These are phyloP conservation scores for Alternaria sp. DNA, from an alignment of 2,329 filamentous ascomycete species.

Conservation along the genomic window DNA sequence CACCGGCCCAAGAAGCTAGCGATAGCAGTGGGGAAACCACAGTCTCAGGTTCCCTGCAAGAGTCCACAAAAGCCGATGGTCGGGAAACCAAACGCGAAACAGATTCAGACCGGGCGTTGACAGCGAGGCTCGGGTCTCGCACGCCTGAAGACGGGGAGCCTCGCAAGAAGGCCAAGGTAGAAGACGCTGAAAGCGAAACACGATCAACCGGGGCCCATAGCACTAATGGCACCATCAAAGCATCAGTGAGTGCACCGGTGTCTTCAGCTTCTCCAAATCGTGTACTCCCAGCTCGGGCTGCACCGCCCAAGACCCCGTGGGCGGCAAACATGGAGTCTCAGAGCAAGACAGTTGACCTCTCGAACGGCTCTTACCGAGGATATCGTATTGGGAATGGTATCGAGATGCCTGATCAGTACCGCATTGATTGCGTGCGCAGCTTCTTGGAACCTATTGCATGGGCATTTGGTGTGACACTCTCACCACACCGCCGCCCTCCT, in stretches of 20 bases:
- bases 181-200: constrained; percentile 31
- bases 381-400: constrained; percentile 65
- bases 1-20: constrained; percentile 31
- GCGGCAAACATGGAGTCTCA: constrained; percentile 28
- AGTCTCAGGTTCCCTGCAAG: constrained; percentile 4
- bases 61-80: constrained; percentile 6
- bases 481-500: constrained; percentile 57
- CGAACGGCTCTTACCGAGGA: constrained; percentile 62
- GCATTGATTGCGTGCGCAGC: constrained; percentile 63
- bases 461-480: constrained; percentile 65
- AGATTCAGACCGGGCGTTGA: constrained; percentile 19
- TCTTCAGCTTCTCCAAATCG: constrained; percentile 31
- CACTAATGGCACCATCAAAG: constrained; percentile 19
- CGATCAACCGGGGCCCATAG: constrained; percentile 17
- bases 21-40: constrained; percentile 8
- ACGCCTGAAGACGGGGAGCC: constrained; percentile 36
- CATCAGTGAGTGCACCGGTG: constrained; percentile 14
- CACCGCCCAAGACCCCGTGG: constrained; percentile 42
- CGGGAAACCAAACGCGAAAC: constrained; percentile 22
- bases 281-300: constrained; percentile 38
- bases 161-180: constrained; percentile 53
- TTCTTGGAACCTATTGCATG: constrained; percentile 67
- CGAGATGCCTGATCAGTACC: constrained; percentile 67
- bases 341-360: constrained; percentile 36
- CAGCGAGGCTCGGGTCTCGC: constrained; percentile 15